These are phyloP conservation scores for Malus domestica DNA, from an alignment of 306 rosid genomes.

Conservation along the genomic window DNA sequence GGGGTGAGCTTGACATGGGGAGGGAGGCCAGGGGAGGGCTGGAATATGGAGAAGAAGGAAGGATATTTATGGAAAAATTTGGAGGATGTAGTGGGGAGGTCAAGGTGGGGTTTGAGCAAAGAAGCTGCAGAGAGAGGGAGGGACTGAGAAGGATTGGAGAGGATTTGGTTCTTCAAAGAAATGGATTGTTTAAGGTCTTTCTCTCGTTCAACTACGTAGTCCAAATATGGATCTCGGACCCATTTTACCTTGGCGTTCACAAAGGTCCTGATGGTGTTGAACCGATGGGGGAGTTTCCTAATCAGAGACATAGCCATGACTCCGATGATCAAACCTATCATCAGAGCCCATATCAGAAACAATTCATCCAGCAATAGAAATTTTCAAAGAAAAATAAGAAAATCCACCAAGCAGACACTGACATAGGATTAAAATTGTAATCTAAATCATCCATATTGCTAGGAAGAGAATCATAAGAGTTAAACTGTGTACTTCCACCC, in stretches of 20 bases:
- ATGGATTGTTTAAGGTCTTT: slow-evolving; percentile 55
- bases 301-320: slow-evolving; percentile 33
- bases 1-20: slow-evolving; percentile 55
- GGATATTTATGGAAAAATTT: slow-evolving; percentile 44
- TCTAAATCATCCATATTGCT: not conserved
- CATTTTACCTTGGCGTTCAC: slow-evolving; percentile 70
- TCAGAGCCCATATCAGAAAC: not conserved
- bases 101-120: slow-evolving; percentile 38
- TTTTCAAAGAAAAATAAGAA: not conserved
- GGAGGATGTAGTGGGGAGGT: slow-evolving; percentile 45
- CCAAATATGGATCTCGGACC: slow-evolving; percentile 76
- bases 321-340: not conserved
- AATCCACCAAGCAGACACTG: not conserved
- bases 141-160: slow-evolving; percentile 47
- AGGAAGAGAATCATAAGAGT: not conserved
- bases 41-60: slow-evolving; percentile 45
- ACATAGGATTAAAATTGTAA: not conserved
- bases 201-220: slow-evolving; percentile 59
- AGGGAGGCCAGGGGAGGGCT: slow-evolving; percentile 43
- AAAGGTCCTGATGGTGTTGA: slow-evolving; percentile 40
- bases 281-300: slow-evolving; percentile 31
- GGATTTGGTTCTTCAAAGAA: slow-evolving; percentile 53
- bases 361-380: not conserved
- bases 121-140: slow-evolving; percentile 55
- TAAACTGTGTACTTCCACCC: not conserved